These are phyloP conservation scores for Aspergillus ibericus DNA, from an alignment of 2,329 filamentous ascomycete genomes.

Conservation along the genomic window DNA sequence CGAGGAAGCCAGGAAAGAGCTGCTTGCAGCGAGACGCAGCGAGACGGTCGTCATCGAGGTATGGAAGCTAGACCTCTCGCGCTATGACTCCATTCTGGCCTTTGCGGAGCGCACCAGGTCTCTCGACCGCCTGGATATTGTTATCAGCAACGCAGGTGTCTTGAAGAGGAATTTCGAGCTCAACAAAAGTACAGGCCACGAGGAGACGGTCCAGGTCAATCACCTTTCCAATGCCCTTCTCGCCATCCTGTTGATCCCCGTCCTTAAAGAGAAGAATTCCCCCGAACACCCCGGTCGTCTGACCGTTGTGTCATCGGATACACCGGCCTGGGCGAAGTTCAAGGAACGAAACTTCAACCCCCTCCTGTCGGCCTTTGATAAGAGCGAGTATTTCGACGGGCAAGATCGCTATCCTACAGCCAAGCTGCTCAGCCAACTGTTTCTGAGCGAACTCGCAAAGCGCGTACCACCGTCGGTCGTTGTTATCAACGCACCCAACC, in stretches of 20 bases:
- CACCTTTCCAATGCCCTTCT: constrained; percentile 31
- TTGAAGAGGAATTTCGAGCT: constrained; percentile 18
- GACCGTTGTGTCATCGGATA: not conserved
- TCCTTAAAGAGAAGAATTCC: constrained; percentile 15
- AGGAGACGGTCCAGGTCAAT: constrained; percentile 41
- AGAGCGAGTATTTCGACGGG: too few relatives aligned
- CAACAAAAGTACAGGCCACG: constrained; percentile 8
- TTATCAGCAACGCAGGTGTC: constrained; percentile 49
- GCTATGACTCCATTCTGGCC: constrained; percentile 46
- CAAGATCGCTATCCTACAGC: constrained; percentile 14
- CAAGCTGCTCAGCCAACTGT: constrained; percentile 18
- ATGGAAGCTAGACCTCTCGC: constrained; percentile 52
- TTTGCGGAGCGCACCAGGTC: constrained; percentile 42
- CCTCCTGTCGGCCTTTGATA: not conserved
- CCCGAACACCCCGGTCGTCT: not conserved
- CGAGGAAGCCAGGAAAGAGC: not conserved
- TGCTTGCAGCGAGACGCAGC: constrained; percentile 42
- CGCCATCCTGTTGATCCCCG: constrained; percentile 22
- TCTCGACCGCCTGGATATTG: constrained; percentile 45
- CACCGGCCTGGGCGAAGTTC: not conserved
- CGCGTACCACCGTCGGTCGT: constrained; percentile 6
- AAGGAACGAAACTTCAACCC: not conserved
- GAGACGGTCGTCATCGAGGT: constrained; percentile 47
- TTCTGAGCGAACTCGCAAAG: constrained; percentile 5
- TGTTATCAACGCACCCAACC: not conserved